Evolutionary conservation across 495 filamentous ascomycete species (phyloP), one percentile per base, ranked within the genome.

Genomic region (Corynascus novoguineensis): DNA sequence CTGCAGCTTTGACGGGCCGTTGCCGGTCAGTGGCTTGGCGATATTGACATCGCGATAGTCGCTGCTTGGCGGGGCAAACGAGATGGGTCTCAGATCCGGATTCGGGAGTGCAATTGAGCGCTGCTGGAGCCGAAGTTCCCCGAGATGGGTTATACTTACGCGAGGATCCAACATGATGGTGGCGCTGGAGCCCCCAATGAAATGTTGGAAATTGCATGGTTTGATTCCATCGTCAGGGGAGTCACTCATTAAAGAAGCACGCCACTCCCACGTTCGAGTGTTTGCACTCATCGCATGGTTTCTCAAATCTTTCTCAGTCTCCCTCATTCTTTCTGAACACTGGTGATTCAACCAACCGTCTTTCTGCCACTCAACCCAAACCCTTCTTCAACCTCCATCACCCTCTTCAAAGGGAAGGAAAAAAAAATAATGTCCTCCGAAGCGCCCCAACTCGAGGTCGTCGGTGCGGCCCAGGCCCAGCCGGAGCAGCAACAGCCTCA

Each of bases 371-470:
- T 31, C 29, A 31, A 5, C 22, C 25, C 24, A 29, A 15, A 29
- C 37, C n/a, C 12, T 21, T 4, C 5, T 14, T 29, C 25, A 7
- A 45, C 38, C 38, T 14, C 9, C 38, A 47, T 15, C 14, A 59
- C n/a, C n/a, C n/a, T n/a, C n/a, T n/a, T n/a, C n/a, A n/a, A n/a
- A n/a, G n/a, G n/a, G n/a, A n/a, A n/a, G n/a, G n/a, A n/a, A n/a
- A n/a, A n/a, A n/a, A n/a, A n/a, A n/a, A n/a, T n/a, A n/a, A n/a
- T 59, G 56, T 51, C 81, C 22, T 79, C 79, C 50, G 79, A 82
- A 66, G 78, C 78, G 10, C 74, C 78, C 17, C 78, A 81, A 50
- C 65, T 50, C 29, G 47, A 51, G n/a, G 17, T 15, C 17, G n/a
- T n/a, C n/a, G n/a, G n/a, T n/a, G 6, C 40, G 21, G 27, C 48